Evolutionary conservation across 2,329 filamentous ascomycete species (phyloP).

Genomic region (Alternaria sp.): DNA sequence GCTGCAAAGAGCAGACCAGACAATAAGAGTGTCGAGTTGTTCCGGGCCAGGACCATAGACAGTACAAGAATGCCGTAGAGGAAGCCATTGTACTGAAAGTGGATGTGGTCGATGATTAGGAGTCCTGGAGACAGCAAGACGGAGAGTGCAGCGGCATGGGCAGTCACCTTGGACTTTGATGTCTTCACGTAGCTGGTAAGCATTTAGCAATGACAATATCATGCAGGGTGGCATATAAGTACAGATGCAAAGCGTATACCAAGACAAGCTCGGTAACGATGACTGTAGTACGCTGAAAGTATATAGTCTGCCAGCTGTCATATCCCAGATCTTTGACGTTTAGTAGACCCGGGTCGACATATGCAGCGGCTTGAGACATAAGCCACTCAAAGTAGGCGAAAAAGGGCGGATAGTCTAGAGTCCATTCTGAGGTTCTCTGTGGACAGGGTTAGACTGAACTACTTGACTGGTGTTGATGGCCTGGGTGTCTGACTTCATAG

Average conservation of each 20-base stretch:
- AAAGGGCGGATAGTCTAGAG: slow-evolving; percentile 97
- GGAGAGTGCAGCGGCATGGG: slow-evolving; percentile 87
- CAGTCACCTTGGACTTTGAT: slow-evolving; percentile 75
- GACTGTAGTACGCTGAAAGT: slow-evolving; percentile 91
- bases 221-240: slow-evolving; percentile 25
- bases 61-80: slow-evolving; percentile 90
- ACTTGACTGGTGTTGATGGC: background rate
- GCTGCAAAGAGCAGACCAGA: slow-evolving; percentile 86
- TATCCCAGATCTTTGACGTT: slow-evolving; percentile 81
- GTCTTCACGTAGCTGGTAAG: slow-evolving; percentile 74
- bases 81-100: slow-evolving; percentile 99
- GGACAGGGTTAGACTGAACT: slow-evolving; percentile 20
- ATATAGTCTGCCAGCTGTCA: slow-evolving; percentile 91
- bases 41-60: slow-evolving; percentile 83
- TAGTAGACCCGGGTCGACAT: slow-evolving; percentile 83
- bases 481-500: slow-evolving; percentile 68
- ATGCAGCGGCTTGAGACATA: slow-evolving; percentile 79
- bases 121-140: slow-evolving; percentile 91
- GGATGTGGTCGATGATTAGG: slow-evolving; percentile 96
- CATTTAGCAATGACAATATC: slow-evolving; percentile 18
- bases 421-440: slow-evolving; percentile 96
- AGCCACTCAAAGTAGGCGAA: slow-evolving; percentile 97
- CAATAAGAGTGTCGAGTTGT: slow-evolving; percentile 74
- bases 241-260: slow-evolving; percentile 82
- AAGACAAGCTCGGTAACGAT: slow-evolving; percentile 85